Percentiles rank a stretch among this genome's conserved stretches.
Conservation (phyloP, 2,329 filamentous ascomycete genomes). For the Aspergillus spinulosporus region DNA sequence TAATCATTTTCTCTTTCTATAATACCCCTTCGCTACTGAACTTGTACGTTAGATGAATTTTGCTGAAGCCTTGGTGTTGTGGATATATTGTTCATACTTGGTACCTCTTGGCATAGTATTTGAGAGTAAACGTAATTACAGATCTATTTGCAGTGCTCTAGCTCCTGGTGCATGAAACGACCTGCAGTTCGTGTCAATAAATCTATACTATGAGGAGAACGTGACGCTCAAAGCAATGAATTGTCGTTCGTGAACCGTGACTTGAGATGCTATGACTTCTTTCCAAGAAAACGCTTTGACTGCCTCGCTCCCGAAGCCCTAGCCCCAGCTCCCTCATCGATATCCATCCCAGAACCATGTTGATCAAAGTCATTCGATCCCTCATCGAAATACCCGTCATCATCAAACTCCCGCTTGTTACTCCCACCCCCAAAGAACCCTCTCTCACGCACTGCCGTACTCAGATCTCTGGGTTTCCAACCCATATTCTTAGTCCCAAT, state of each 20-base stretch:
- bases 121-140: constrained; percentile 12
- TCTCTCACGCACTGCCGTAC: constrained; percentile 16
- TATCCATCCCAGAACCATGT: constrained; percentile 40
- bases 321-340: constrained; percentile 38
- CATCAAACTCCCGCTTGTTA: constrained; percentile 45
- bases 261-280: constrained; percentile 28
- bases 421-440: constrained; percentile 23
- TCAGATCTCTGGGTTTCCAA: constrained; percentile 15
- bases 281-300: constrained; percentile 40
- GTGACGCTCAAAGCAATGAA: neutral
- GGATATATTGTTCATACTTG: constrained; percentile 16
- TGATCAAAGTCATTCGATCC: constrained; percentile 31
- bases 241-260: no score
- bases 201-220: no score
- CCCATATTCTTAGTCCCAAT: constrained; percentile 9
- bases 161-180: no score
- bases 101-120: constrained; percentile 13
- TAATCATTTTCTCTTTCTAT: constrained; percentile 20
- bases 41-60: constrained; percentile 32
- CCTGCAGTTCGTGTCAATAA: no score
- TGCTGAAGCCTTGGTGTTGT: constrained; percentile 27
- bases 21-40: constrained; percentile 38
- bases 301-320: constrained; percentile 28
- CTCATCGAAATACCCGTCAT: constrained; percentile 42
- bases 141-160: neutral